Base-by-base conservation (phyloP, 345 rosid genomes). In the Trapa bicornis region DNA sequence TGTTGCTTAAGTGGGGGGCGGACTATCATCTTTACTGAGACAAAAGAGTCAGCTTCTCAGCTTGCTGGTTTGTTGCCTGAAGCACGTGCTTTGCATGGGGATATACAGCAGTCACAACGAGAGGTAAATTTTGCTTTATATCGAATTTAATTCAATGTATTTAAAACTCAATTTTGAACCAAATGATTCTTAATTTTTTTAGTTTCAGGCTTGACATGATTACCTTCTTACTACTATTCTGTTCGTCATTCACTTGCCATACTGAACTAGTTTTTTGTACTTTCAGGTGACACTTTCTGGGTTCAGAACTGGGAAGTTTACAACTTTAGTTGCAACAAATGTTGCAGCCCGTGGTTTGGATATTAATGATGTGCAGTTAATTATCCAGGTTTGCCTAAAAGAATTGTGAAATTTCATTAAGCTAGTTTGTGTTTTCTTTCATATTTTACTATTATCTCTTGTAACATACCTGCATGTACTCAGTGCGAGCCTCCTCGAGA, bases 401-500 rank as follows among this genome's bases (percentile, higher is more conserved):
- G 5, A 58, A 32, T 3, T 1, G 16, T 4, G 63, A 58, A 8
- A 6, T 1, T 1, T 5, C 38, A 5, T 58, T 3, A 58, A 58
- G 12, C 37, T 35, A 32, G 35, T 12, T 9, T 37, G 63, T 9
- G 32, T 3, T 2, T 58, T 32, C 8, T 35, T n/a, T 22, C 3
- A 54, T 17, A 8, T 7, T 57, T 17, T 38, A n/a, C 13, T 48
- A 57, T 70, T 77, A 5, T 78, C 47, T 37, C 16, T 60, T 22
- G 29, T 33, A 47, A 42, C 32, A 15, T 54, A 17, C 32, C 68
- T 67, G 62, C 57, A 64, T 15, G 72, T 17, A 71, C 80, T 33
- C 64, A 95, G 99, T 89, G 96, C 75, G 97, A 91, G 79, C 97
- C 99, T 57, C 99, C 99, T 7, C 96, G 92, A 58, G 99, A 91